Evolutionary conservation across 2,329 filamentous ascomycete species (phyloP), one percentile per base, ranked within the genome.

Genomic region (Mollisia scopiformis): DNA sequence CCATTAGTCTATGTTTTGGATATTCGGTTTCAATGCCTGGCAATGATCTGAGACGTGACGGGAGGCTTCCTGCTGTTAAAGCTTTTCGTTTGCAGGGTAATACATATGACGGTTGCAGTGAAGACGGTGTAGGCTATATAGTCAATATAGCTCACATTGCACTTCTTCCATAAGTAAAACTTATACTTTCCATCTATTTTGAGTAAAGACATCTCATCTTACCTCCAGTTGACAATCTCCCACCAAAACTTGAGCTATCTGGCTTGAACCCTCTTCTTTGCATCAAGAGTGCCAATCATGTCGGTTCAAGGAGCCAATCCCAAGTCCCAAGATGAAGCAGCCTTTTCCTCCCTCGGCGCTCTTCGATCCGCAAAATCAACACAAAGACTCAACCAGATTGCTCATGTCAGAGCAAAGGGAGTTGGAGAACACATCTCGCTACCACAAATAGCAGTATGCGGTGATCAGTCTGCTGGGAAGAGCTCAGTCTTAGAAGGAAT

Each of bases 381-480:
- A 6, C 47, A 59, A 27, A 46, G 41, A 49, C 53, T 63, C 11
- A 55, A 63, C n/a, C 37, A 57, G 39, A 60, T 63, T 23, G 57
- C n/a, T 51, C 19, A 23, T 27, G 39, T 60, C 16, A 47, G 53
- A 46, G 57, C 52, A n/a, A 53, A 30, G 21, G 57, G 61, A 19
- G 39, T 63, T 16, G 56, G 67, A 72, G 47, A 70, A 68, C 54
- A 66, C 19, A 50, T 64, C 28, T 55, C 51, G 70, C 77, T 81
- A 69, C 72, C 78, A 62, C 75, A 83, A 73, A 69, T 82, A 73
- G 73, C 76, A 7, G 75, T 77, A 19, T 70, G 72, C 16, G 76
- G 77, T 3, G 77, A 78, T 52, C 75, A 79, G 55, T 77, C 73
- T 0, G 71, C 70, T 35, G 76, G 77, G 2, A 75, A 71, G 67